These are phyloP conservation scores for Cylindrotheca closterium DNA, from an alignment of 108 stramenopile genomes.

Conservation along the genomic window DNA sequence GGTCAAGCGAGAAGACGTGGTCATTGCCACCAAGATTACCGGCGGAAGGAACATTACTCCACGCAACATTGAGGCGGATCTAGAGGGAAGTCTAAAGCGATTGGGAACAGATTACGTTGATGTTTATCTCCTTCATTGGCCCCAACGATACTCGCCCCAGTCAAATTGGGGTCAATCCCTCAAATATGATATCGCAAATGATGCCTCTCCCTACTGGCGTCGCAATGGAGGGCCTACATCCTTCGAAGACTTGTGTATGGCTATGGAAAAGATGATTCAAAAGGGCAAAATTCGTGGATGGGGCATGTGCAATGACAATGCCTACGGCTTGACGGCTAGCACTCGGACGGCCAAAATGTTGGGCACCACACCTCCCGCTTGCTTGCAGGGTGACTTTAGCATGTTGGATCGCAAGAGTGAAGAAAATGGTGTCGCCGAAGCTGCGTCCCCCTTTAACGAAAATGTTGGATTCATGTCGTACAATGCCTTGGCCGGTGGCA, in stretches of 20 bases:
- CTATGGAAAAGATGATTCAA: constrained; percentile 80
- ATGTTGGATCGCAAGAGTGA: constrained; percentile 84
- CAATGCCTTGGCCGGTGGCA: constrained; percentile 88
- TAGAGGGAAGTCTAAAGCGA: constrained; percentile 70
- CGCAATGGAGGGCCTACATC: constrained; percentile 61
- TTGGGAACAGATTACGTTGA: constrained; percentile 82
- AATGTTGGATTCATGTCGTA: constrained; percentile 91
- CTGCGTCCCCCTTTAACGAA: constrained; percentile 83
- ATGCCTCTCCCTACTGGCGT: constrained; percentile 62
- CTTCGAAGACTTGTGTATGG: constrained; percentile 82
- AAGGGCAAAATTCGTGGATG: constrained; percentile 86
- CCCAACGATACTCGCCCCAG: constrained; percentile 82
- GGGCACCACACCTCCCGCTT: constrained; percentile 79
- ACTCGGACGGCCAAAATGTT: constrained; percentile 73
- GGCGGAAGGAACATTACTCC: constrained; percentile 75
- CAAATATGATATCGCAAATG: constrained; percentile 63
- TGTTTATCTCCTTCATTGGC: constrained; percentile 89
- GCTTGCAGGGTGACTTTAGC: constrained; percentile 85
- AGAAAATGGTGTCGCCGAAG: constrained; percentile 91
- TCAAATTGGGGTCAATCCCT: constrained; percentile 89
- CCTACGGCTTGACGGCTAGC: constrained; percentile 85
- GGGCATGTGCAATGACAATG: constrained; percentile 92
- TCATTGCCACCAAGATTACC: constrained; percentile 88
- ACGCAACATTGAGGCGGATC: constrained; percentile 44
- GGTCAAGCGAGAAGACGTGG: constrained; percentile 63